Percentiles rank a stretch among this genome's conserved stretches.
Evolutionary conservation across 148 eudicot species (phyloP).

Genomic region (Silene conica): DNA sequence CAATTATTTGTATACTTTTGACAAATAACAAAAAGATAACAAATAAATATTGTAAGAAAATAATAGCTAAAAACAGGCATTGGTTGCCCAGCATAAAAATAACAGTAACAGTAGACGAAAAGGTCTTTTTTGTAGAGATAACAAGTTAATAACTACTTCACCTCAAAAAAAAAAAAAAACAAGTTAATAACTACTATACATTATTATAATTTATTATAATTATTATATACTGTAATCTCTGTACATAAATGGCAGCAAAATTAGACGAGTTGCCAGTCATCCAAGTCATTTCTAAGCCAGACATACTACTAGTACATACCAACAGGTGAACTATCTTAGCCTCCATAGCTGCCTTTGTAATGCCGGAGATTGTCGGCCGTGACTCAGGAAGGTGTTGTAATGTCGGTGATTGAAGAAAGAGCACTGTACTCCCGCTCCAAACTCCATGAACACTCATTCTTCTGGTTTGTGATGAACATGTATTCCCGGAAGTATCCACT

Average conservation of each 20-base stretch:
- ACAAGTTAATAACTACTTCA: too few relatives aligned
- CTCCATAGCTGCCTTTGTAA: background rate
- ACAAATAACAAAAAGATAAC: too few relatives aligned
- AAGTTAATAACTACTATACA: background rate
- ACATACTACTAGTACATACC: background rate
- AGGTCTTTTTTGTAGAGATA: background rate
- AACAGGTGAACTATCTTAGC: background rate
- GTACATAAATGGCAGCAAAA: background rate
- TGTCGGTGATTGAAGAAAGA: slow-evolving; percentile 24
- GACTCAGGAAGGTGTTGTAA: background rate
- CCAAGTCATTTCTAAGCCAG: background rate
- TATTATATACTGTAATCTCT: background rate
- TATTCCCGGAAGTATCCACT: slow-evolving; percentile 75
- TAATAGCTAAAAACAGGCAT: background rate
- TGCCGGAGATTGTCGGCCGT: background rate
- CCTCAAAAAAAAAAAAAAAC: too few relatives aligned
- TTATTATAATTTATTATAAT: background rate
- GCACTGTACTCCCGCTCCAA: slow-evolving; percentile 70
- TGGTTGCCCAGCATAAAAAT: background rate
- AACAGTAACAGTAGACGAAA: background rate
- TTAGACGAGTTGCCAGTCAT: background rate
- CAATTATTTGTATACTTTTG: too few relatives aligned
- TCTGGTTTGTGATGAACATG: slow-evolving; percentile 47
- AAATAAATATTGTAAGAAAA: background rate
- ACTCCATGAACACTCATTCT: slow-evolving; percentile 62